These are phyloP conservation scores for Chlamydomonas sp. DNA, from an alignment of 139 green algal genomes.

Conservation along the genomic window DNA sequence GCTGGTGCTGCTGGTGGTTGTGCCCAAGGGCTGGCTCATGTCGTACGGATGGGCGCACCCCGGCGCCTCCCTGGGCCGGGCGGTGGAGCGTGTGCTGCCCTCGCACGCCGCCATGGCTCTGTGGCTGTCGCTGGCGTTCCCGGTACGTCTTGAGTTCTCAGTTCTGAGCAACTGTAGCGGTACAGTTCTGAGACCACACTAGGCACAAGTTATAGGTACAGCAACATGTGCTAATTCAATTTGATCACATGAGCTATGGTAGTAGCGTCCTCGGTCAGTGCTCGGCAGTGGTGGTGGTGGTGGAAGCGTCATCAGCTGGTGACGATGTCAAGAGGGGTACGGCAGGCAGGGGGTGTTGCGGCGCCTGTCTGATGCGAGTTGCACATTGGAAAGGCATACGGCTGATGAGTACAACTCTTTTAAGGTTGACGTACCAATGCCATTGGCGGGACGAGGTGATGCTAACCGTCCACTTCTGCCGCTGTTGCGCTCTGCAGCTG, in stretches of 20 bases:
- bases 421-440: too few relatives aligned
- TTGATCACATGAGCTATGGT: too few relatives aligned
- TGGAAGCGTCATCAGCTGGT: neutral
- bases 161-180: neutral
- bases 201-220: neutral
- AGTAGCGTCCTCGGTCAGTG: too few relatives aligned
- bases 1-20: neutral
- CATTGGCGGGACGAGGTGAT: neutral
- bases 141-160: neutral
- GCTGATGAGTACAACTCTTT: too few relatives aligned
- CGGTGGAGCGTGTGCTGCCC: neutral
- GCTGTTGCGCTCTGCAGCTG: neutral
- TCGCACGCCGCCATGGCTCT: neutral
- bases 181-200: neutral
- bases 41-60: neutral
- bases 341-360: neutral
- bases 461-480: neutral
- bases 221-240: too few relatives aligned
- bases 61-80: neutral
- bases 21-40: neutral
- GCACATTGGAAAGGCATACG: too few relatives aligned
- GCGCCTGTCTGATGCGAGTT: too few relatives aligned
- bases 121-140: neutral
- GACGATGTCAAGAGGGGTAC: neutral
- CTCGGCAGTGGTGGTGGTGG: neutral